A percentile compares a stretch with the other conserved stretches of the same genome.
Evolutionary conservation across 192 early-diverging fungal genomes (phyloP).

Genomic region (Rhizoclosmatium sp.): DNA sequence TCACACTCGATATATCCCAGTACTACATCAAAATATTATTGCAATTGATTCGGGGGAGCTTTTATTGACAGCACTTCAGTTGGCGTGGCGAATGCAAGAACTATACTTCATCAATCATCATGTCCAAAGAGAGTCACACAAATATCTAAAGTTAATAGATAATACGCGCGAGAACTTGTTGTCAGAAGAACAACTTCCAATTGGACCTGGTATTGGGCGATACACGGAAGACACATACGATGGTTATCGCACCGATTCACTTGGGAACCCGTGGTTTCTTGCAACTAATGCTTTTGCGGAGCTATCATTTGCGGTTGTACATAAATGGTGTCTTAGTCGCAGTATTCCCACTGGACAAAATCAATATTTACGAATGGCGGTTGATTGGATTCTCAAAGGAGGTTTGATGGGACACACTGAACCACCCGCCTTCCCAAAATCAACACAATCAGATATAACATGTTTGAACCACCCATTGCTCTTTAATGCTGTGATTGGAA

Average conservation of each 20-base stretch:
- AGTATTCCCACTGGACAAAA: not conserved
- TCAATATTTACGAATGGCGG: not conserved
- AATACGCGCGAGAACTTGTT: too few species aligned
- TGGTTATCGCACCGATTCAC: conserved; percentile 50
- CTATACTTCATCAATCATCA: conserved; percentile 61
- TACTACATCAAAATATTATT: not conserved
- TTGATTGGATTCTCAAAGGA: not conserved
- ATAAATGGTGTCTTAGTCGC: not conserved
- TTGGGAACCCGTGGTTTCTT: conserved; percentile 83
- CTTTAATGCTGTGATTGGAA: conserved; percentile 46
- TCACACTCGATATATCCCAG: conserved; percentile 21
- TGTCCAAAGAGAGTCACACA: not conserved
- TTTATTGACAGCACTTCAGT: conserved; percentile 8
- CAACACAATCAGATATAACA: too few species aligned
- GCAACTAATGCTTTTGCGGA: conserved; percentile 67
- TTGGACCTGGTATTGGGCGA: conserved; percentile 71
- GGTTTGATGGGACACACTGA: conserved; percentile 4
- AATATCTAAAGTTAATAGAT: not conserved
- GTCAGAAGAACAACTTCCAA: not conserved
- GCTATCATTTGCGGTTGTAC: conserved; percentile 43
- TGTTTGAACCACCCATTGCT: conserved; percentile 16
- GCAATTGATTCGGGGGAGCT: not conserved
- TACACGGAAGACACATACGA: conserved; percentile 83
- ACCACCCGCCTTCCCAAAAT: too few species aligned
- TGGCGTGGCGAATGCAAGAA: conserved; percentile 35